phyloP scores from a whole-genome alignment of 2,329 filamentous ascomycete genomes.

The Didymosphaeria variabile region DNA sequence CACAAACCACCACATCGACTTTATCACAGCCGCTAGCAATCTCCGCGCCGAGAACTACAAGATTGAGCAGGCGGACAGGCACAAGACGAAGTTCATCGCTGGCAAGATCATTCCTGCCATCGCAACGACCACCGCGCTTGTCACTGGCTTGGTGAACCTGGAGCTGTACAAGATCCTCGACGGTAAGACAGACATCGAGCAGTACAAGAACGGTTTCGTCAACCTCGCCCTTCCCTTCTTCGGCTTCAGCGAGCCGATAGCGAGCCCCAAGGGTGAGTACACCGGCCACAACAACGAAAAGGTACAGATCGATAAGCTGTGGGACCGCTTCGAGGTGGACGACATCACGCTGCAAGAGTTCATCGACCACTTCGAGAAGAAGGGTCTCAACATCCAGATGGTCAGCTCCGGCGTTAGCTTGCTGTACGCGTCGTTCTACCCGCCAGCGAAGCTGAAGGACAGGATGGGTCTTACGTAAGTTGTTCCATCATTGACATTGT shows the following conservation, averaged over 20 bases:
- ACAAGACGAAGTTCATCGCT: constrained; percentile 99
- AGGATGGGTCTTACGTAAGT: constrained; percentile 75
- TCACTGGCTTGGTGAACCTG: constrained; percentile 90
- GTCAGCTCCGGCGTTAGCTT: constrained; percentile 96
- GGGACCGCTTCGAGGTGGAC: constrained; percentile 93
- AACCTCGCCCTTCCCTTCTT: constrained; percentile 98
- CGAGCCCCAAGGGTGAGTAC: constrained; percentile 92
- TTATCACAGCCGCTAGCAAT: constrained; percentile 97
- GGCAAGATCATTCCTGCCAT: constrained; percentile 99
- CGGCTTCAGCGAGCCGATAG: constrained; percentile 96
- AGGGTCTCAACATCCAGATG: constrained; percentile 87
- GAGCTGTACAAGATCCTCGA: constrained; percentile 98
- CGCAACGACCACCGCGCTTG: constrained; percentile 93
- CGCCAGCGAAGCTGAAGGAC: constrained; percentile 82
- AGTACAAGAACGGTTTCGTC: constrained; percentile 99
- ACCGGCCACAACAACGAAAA: constrained; percentile 75
- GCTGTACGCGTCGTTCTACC: constrained; percentile 93
- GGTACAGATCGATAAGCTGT: constrained; percentile 91
- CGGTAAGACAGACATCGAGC: constrained; percentile 94
- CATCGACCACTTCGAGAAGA: constrained; percentile 78
- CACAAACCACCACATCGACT: constrained; percentile 97
- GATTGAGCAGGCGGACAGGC: constrained; percentile 88
- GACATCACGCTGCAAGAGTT: constrained; percentile 88
- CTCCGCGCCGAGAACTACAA: constrained; percentile 98
- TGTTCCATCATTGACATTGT: neutral